Base-by-base conservation (phyloP, 495 filamentous ascomycete genomes). In the Aspergillus coremiiformis region DNA sequence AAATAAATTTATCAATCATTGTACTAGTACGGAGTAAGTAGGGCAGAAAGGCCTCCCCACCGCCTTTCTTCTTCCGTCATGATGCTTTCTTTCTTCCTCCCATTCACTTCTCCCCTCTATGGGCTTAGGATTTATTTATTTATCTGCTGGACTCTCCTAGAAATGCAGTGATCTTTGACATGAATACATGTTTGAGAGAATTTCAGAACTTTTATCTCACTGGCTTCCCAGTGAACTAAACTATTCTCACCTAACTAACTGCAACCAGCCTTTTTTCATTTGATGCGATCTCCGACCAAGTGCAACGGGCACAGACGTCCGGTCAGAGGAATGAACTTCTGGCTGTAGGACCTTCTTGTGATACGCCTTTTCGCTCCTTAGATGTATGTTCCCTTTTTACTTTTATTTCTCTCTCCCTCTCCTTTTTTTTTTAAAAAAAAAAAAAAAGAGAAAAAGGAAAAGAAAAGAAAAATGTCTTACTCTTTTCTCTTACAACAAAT, bases 11-110 rank as follows among this genome's bases (percentile, higher is more conserved):
- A n/a, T n/a, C n/a, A n/a, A n/a, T n/a, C n/a, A n/a, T n/a, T n/a
- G n/a, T n/a, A n/a, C n/a, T n/a, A n/a, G n/a, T n/a, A n/a, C n/a
- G n/a, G n/a, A n/a, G n/a, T n/a, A n/a, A n/a, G n/a, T n/a, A 11
- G 21, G 52, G 54, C 54, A 61, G 54, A 61, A 52, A 41, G 39
- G 23, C n/a, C 24, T 17, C 37, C 64, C 41, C 54, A 69, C 68
- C 66, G 66, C 68, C 66, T 57, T 54, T 46, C 46, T 49, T 50
- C 53, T 47, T 26, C 54, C 49, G 58, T 52, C 53, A 64, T 56
- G 52, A 60, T 61, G 52, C 47, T 53, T 53, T 51, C 47, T 45
- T 32, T 14, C 15, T 9, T 24, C 19, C 32, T 22, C 15, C 32
- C 20, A 5, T 33, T 15, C 10, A 42, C 20, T 5, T 21, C 19